These are phyloP conservation scores for Lasiodiplodia theobromae DNA, from an alignment of 2,329 filamentous ascomycete species.

Conservation along the genomic window DNA sequence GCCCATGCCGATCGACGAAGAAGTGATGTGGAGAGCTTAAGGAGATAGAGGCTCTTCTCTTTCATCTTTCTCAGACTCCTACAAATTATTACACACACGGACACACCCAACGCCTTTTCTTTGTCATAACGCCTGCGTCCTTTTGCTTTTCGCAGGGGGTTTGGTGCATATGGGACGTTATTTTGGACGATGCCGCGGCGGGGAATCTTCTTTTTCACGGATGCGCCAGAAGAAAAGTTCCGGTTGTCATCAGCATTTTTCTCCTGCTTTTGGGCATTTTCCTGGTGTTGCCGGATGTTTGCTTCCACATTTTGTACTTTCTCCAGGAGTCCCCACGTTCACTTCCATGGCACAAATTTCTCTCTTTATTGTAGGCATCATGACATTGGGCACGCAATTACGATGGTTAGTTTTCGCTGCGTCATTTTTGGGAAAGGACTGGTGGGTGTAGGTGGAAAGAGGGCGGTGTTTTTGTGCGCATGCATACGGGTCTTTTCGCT, in stretches of 20 bases:
- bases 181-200: neutral
- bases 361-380: constrained; percentile 1
- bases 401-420: constrained; percentile 1
- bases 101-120: neutral
- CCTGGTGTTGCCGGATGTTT: neutral
- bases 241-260: neutral
- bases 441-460: too few relatives aligned
- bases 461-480: neutral
- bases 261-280: neutral
- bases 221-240: neutral
- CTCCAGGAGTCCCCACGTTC: neutral
- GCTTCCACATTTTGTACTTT: neutral
- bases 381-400: constrained; percentile 1
- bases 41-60: neutral
- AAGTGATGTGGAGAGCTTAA: constrained; percentile 42
- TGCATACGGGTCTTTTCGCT: neutral
- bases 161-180: neutral
- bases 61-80: neutral
- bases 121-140: neutral
- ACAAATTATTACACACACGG: neutral
- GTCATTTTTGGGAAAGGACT: neutral
- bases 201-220: neutral
- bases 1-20: constrained; percentile 50
- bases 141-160: neutral
- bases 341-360: neutral